Evolutionary conservation across 2,329 filamentous ascomycete genomes (phyloP).

Genomic region (Ceratocystis albifundus): DNA sequence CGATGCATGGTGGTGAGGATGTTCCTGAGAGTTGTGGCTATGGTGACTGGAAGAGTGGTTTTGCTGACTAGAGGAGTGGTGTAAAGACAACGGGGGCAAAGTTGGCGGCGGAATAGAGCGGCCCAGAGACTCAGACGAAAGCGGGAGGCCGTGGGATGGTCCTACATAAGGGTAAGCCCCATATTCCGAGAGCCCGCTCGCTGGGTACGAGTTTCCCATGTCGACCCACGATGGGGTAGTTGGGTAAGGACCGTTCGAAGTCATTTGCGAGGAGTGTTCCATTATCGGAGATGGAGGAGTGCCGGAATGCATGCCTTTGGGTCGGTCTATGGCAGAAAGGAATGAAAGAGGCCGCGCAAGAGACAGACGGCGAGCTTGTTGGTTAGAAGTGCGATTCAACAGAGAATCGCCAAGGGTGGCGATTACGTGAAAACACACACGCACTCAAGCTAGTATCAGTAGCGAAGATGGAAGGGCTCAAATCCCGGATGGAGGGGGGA

Average conservation of each 20-base stretch:
- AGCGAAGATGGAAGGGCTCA: not conserved
- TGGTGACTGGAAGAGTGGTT: slow-evolving; percentile 23
- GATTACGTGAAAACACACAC: not conserved
- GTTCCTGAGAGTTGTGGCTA: slow-evolving; percentile 20
- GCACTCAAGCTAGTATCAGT: not conserved
- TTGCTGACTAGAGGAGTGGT: slow-evolving; percentile 30
- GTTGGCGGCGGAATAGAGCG: slow-evolving; percentile 43
- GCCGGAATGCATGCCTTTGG: not conserved
- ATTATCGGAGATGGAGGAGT: not conserved
- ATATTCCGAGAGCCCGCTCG: slow-evolving; percentile 11
- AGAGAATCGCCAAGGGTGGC: not conserved
- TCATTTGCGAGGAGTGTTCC: slow-evolving; percentile 9
- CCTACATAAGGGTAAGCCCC: slow-evolving; percentile 12
- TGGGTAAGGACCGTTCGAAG: slow-evolving; percentile 16
- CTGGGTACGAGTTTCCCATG: not conserved
- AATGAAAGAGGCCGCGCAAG: not conserved
- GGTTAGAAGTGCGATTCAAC: not conserved
- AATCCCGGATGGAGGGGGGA: too few species aligned
- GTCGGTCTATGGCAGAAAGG: not conserved
- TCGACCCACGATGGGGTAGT: slow-evolving; percentile 11
- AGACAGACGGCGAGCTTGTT: not conserved
- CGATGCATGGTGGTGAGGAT: slow-evolving; percentile 37
- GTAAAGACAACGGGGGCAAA: slow-evolving; percentile 25
- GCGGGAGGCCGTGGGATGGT: slow-evolving; percentile 12
- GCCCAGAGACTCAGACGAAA: slow-evolving; percentile 41